Conservation (phyloP, 2,329 filamentous ascomycete genomes). For the Teratosphaeria zuluensis region DNA sequence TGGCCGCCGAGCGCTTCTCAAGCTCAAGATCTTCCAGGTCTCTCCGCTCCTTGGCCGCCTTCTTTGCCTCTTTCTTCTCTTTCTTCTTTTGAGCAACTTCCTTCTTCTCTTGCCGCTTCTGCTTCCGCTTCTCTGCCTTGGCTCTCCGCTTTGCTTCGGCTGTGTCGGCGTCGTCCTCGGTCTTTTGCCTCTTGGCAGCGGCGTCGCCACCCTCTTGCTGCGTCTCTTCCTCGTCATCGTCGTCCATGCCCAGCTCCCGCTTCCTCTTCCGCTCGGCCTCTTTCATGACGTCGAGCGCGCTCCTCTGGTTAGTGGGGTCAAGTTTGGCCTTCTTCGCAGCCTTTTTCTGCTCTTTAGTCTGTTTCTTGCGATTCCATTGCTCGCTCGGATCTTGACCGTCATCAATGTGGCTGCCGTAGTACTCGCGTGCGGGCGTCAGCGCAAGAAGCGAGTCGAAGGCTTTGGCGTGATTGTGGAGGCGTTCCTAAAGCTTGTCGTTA, state of each 20-base stretch:
- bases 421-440: conserved; percentile 80
- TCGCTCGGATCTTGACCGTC: conserved; percentile 68
- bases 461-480: conserved; percentile 51
- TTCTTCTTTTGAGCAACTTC: conserved; percentile 32
- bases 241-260: conserved; percentile 51
- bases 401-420: conserved; percentile 48
- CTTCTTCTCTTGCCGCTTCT: conserved; percentile 37
- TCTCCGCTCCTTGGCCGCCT: conserved; percentile 21
- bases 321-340: conserved; percentile 80
- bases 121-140: conserved; percentile 34
- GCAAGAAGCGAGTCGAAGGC: conserved; percentile 82
- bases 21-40: conserved; percentile 13
- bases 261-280: conserved; percentile 70
- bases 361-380: conserved; percentile 92
- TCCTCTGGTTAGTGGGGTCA: conserved; percentile 83
- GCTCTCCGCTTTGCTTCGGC: conserved; percentile 23
- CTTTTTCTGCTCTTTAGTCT: conserved; percentile 79
- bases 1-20: conserved; percentile 19
- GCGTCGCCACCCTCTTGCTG: conserved; percentile 13
- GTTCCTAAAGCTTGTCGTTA: conserved; percentile 31
- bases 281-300: conserved; percentile 86
- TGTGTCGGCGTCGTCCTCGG: conserved; percentile 20
- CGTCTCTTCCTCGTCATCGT: conserved; percentile 25
- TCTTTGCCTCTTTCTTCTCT: conserved; percentile 31
- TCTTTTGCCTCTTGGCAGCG: conserved; percentile 35